Percentiles rank a stretch among this genome's conserved stretches.
Conservation (phyloP, 371 early-diverging fungal species). For the Zychaea mexicana region DNA sequence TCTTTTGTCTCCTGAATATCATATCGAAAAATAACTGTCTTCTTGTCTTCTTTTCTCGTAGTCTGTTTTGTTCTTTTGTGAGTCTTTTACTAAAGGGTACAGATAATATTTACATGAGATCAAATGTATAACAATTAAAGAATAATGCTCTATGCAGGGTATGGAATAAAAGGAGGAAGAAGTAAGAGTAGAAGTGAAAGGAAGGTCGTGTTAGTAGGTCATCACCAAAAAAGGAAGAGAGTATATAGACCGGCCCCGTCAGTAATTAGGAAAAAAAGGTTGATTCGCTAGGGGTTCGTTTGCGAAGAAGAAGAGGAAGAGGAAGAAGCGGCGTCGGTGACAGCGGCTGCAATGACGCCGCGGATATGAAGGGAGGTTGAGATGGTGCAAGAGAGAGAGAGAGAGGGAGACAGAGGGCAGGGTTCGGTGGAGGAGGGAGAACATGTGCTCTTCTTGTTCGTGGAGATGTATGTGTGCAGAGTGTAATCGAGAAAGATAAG, state of each 20-base stretch:
- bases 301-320: no score
- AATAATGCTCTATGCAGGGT: conserved; percentile 10
- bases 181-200: not conserved
- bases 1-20: not conserved
- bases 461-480: no score
- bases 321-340: no score
- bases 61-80: not conserved
- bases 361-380: no score
- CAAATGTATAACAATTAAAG: conserved; percentile 8
- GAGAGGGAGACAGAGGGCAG: no score
- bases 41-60: not conserved
- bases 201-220: not conserved
- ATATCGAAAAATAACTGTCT: not conserved
- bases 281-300: no score
- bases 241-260: not conserved
- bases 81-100: not conserved
- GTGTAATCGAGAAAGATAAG: not conserved
- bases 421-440: no score
- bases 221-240: not conserved
- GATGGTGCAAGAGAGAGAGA: no score
- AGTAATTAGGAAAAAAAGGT: not conserved
- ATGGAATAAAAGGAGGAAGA: not conserved
- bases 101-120: conserved; percentile 6
- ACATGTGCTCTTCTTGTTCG: no score
- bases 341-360: no score